Percentiles rank a stretch among this genome's conserved stretches.
phyloP scores from a whole-genome alignment of 345 rosid species.

The Iberis pinnata region DNA sequence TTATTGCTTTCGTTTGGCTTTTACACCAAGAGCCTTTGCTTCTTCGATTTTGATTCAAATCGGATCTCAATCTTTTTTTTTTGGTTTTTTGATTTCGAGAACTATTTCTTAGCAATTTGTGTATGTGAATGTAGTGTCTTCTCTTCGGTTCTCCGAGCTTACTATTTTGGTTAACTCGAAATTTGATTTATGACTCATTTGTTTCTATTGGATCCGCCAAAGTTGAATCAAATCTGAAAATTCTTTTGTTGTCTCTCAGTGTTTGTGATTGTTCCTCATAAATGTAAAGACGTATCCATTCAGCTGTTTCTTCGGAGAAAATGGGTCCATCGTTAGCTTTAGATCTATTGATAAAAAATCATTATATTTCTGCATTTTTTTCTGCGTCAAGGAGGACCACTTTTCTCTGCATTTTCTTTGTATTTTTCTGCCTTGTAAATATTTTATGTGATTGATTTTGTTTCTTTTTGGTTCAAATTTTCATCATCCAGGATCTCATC shows the following conservation, averaged over 20 bases:
- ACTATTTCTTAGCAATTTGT: not conserved
- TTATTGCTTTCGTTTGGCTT: too few species aligned
- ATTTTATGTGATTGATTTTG: conserved; percentile 8
- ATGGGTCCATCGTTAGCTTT: conserved; percentile 14
- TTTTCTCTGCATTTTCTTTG: not conserved
- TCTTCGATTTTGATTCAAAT: conserved; percentile 19
- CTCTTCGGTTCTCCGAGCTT: conserved; percentile 9
- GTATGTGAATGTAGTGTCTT: too few species aligned
- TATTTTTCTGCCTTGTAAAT: not conserved
- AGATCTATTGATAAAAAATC: conserved; percentile 2
- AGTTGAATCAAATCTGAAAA: conserved; percentile 17
- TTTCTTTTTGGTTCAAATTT: conserved; percentile 7
- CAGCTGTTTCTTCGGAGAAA: conserved; percentile 24
- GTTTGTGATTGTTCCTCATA: conserved; percentile 13
- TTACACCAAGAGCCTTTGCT: not conserved
- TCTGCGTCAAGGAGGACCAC: conserved; percentile 22
- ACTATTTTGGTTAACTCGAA: not conserved
- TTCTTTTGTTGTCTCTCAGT: conserved; percentile 12
- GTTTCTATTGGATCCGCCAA: conserved; percentile 6
- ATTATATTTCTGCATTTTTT: conserved; percentile 16
- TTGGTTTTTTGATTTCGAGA: not conserved
- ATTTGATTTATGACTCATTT: too few species aligned
- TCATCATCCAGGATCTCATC: conserved; percentile 14
- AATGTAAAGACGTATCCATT: conserved; percentile 16
- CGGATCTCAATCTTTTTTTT: not conserved